A percentile compares a stretch with the other conserved stretches of the same genome.
These are phyloP conservation scores for Theobroma grandiflorum DNA, from an alignment of 441 rosid genomes.

Conservation along the genomic window DNA sequence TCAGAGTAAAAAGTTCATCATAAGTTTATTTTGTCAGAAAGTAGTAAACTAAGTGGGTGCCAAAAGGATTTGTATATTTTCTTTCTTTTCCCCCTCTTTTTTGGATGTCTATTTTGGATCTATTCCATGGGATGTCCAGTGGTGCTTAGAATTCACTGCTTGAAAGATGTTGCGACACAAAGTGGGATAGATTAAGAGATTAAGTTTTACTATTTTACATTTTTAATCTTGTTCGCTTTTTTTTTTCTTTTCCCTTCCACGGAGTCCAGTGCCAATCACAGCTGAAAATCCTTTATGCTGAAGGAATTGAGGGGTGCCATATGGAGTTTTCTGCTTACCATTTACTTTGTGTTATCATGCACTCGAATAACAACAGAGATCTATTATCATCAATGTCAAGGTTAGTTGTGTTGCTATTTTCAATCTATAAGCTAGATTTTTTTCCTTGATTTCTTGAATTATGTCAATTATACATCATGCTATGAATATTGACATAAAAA, in stretches of 20 bases:
- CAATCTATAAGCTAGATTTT: neutral
- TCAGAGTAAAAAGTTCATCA: neutral
- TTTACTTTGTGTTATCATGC: slow-evolving; percentile 89
- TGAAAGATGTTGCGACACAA: neutral
- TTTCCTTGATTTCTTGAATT: neutral
- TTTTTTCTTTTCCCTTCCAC: slow-evolving; percentile 17
- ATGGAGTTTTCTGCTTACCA: slow-evolving; percentile 96
- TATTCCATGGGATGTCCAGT: neutral
- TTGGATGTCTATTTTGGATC: neutral
- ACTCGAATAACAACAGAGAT: slow-evolving; percentile 86
- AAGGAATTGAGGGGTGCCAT: slow-evolving; percentile 91
- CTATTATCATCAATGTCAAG: slow-evolving; percentile 92
- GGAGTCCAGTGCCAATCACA: slow-evolving; percentile 91
- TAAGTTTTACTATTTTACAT: neutral
- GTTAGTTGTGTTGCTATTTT: slow-evolving; percentile 43
- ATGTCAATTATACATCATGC: neutral
- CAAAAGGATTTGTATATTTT: neutral
- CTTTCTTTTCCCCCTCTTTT: neutral
- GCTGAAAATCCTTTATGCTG: slow-evolving; percentile 86
- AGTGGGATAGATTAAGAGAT: neutral
- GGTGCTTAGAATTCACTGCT: neutral
- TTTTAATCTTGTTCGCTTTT: slow-evolving; percentile 25
- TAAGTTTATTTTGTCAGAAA: slow-evolving; percentile 5
- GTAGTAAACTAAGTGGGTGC: neutral
- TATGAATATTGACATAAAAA: neutral